Percentiles rank a stretch among this genome's conserved stretches.
phyloP scores from a whole-genome alignment of 2,329 filamentous ascomycete species.

The Aurifilum marmelostoma region DNA sequence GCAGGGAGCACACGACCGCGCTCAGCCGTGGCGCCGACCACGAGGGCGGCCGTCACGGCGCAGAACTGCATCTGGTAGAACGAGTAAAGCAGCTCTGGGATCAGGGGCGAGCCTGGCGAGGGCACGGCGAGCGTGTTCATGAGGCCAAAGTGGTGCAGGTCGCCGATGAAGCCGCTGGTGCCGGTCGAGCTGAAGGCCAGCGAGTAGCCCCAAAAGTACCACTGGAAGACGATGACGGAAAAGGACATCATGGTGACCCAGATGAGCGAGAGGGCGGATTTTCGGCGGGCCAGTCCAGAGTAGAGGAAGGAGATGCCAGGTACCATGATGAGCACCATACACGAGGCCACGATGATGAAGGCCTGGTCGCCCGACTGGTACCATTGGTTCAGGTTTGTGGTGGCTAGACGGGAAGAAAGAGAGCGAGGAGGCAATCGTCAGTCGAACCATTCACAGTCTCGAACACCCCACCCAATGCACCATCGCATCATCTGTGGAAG shows the following conservation, averaged over 20 bases:
- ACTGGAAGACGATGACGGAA: conserved; percentile 92
- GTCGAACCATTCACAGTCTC: conserved; percentile 19
- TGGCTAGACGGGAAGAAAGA: conserved; percentile 52
- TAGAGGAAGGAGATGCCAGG: conserved; percentile 97
- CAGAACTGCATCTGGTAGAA: conserved; percentile 99
- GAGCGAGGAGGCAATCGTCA: conserved; percentile 11
- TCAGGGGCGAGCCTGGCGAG: conserved; percentile 85
- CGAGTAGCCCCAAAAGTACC: conserved; percentile 99
- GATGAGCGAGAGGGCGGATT: conserved; percentile 95
- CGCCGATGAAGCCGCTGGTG: conserved; percentile 88
- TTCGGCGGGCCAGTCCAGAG: conserved; percentile 94
- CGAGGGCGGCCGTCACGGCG: conserved; percentile 86
- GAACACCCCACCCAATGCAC: too few species aligned
- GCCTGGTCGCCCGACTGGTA: conserved; percentile 89
- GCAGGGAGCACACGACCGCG: conserved; percentile 89
- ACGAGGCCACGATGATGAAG: conserved; percentile 86
- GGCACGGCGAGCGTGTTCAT: conserved; percentile 80
- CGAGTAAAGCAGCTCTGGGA: conserved; percentile 88
- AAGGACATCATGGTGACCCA: conserved; percentile 96
- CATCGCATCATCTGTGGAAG: conserved; percentile 24
- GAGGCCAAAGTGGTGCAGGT: conserved; percentile 87
- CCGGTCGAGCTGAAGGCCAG: conserved; percentile 84
- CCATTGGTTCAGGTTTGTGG: conserved; percentile 94
- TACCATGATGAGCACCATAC: conserved; percentile 96
- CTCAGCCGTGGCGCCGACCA: conserved; percentile 90